phyloP scores from a whole-genome alignment of 768 basidiomycete genomes.

The Pleurotus tuoliensis region DNA sequence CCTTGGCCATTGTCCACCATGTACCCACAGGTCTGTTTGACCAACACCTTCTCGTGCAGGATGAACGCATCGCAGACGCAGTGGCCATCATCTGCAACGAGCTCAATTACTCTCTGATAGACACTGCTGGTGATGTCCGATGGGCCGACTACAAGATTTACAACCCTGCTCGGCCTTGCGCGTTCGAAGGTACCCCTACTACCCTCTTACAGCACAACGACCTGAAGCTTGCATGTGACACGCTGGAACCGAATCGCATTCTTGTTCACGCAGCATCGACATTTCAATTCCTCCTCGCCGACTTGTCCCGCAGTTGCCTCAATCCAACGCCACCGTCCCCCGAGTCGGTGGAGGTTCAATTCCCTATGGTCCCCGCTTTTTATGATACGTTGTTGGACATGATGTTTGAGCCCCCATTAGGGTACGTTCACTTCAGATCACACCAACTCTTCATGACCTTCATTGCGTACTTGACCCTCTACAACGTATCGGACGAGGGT shows the following conservation, averaged over 20 bases:
- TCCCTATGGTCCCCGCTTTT: conserved; percentile 12
- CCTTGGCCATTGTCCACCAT: conserved; percentile 14
- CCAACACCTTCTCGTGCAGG: conserved; percentile 16
- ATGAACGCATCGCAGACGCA: conserved; percentile 8
- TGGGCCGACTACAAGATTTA: background rate
- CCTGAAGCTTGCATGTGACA: background rate
- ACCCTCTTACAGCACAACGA: background rate
- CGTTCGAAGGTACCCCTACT: background rate
- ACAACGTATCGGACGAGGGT: background rate
- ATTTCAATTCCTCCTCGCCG: conserved; percentile 11
- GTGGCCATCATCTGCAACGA: background rate
- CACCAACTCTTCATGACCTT: background rate
- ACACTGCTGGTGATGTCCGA: background rate
- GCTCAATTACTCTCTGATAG: background rate
- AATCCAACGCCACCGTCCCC: conserved; percentile 10
- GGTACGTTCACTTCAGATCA: background rate
- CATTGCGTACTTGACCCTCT: background rate
- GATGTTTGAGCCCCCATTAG: background rate
- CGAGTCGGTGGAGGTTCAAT: conserved; percentile 5
- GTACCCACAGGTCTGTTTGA: conserved; percentile 16
- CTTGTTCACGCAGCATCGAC: conserved; percentile 12
- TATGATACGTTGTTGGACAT: background rate
- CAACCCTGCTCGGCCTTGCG: background rate
- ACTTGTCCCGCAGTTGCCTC: conserved; percentile 11
- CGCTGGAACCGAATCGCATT: conserved; percentile 9